Conservation (phyloP, 208 protist species). For the Trypanosomatidae sp. region DNA sequence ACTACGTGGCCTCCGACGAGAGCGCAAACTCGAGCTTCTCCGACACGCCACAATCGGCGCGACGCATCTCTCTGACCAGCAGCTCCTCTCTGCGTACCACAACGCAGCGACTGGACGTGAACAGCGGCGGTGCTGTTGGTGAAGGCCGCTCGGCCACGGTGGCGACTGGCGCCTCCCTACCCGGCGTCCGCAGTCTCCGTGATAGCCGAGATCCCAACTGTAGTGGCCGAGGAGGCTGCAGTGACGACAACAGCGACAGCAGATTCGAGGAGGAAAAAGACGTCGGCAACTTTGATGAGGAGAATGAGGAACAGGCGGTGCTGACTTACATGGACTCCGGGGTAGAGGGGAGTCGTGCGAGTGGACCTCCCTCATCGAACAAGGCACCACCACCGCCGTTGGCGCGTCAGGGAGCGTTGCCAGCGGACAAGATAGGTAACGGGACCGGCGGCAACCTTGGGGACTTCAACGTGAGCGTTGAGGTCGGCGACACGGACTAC, state of each 20-base stretch:
- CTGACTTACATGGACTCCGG: conserved; percentile 48
- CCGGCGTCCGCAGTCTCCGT: background rate
- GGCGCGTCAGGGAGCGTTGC: background rate
- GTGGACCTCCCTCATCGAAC: background rate
- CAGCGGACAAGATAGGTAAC: background rate
- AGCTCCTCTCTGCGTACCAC: conserved; percentile 1
- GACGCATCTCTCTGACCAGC: conserved; percentile 15
- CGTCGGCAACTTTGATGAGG: conserved; percentile 37
- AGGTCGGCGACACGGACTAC: background rate
- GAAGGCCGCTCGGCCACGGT: background rate
- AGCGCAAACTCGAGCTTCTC: conserved; percentile 68
- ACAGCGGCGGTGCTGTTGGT: conserved; percentile 1
- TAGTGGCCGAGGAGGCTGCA: background rate
- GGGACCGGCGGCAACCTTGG: background rate
- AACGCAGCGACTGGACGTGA: conserved; percentile 13
- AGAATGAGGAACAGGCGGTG: conserved; percentile 64
- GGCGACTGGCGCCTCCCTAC: background rate
- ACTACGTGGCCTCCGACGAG: conserved; percentile 26
- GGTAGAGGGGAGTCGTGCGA: background rate
- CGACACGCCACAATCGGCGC: conserved; percentile 24
- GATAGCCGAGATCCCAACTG: background rate
- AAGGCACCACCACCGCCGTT: background rate
- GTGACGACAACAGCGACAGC: conserved; percentile 1
- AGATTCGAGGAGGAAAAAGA: conserved; percentile 8
- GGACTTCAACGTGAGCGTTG: conserved; percentile 4